These are phyloP conservation scores for Naganishia liquefaciens DNA, from an alignment of 1,284 basidiomycete species.

Conservation along the genomic window DNA sequence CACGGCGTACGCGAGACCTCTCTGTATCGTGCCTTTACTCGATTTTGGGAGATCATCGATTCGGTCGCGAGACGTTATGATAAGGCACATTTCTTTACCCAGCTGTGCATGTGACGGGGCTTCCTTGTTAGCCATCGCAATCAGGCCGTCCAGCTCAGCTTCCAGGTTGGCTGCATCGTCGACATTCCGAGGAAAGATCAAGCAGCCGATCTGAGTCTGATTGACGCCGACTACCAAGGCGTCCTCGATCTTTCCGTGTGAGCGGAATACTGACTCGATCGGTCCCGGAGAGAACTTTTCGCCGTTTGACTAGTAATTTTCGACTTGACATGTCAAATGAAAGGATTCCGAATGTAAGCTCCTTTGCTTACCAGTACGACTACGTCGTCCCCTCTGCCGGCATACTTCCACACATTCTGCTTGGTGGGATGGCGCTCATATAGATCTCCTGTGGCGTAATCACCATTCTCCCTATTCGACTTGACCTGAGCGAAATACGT, in stretches of 20 bases:
- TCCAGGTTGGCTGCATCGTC: constrained; percentile 26
- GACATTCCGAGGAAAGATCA: constrained; percentile 45
- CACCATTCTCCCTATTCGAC: constrained; percentile 49
- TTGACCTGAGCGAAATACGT: constrained; percentile 38
- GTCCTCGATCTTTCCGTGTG: constrained; percentile 42
- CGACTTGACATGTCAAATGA: not conserved
- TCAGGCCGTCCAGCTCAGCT: constrained; percentile 28
- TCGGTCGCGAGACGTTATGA: constrained; percentile 31
- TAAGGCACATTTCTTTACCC: constrained; percentile 42
- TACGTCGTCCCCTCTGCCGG: constrained; percentile 54
- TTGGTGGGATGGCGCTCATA: constrained; percentile 48
- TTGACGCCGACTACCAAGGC: constrained; percentile 53
- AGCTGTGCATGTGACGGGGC: constrained; percentile 49
- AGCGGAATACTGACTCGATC: constrained; percentile 42
- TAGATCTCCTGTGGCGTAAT: constrained; percentile 53
- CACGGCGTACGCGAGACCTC: constrained; percentile 45
- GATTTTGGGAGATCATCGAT: constrained; percentile 42
- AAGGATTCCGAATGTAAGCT: too few species aligned
- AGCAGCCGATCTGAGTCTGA: constrained; percentile 45
- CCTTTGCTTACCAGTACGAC: constrained; percentile 46
- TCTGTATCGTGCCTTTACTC: constrained; percentile 49
- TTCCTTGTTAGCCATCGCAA: constrained; percentile 40
- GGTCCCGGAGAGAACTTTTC: constrained; percentile 49
- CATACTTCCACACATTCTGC: constrained; percentile 48
- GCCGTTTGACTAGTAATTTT: constrained; percentile 41